Base-by-base conservation (phyloP, 1,284 basidiomycete species). In the Ustilago trichophora region DNA sequence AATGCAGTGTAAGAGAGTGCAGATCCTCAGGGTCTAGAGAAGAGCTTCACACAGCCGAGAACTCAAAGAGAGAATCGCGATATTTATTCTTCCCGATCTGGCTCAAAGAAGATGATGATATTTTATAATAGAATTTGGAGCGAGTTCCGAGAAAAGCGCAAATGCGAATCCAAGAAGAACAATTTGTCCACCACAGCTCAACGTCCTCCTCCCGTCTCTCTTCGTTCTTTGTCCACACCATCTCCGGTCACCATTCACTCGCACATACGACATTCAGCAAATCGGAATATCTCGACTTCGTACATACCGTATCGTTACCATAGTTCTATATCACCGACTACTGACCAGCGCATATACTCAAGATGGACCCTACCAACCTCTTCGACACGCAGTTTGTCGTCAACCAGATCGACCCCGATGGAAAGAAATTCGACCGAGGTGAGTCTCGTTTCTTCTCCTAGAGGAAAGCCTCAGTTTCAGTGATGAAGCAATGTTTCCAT, bases 381-480 rank as follows among this genome's bases (percentile, higher is more conserved):
- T 81, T 80, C 49, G 79, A 81, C 56, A 73, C 78, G 38, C 77
- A 79, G 43, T 80, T 81, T 36, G 65, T 72, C 50, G 69, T 81
- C 47, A 71, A 56, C 36, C 63, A 75, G 52, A 79, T 81, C 55
- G 79, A 81, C 45, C 79, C 79, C 12, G 82, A 95, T 80, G 95
- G 96, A 50, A 96, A 91, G 85, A 97, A 95, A 83, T 97, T 96
- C 75, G 94, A 97, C 83, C 85, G 94, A 89, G 94, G 94, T 94
- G 33, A 10, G 62, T 5, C 4, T 19, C 18, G 22, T 40, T 40
- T 15, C 37, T 26, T 11, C 19, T 13, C 13, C n/a, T n/a, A n/a
- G n/a, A n/a, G n/a, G n/a, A n/a, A n/a, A n/a, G n/a, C n/a, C n/a
- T n/a, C n/a, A n/a, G n/a, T n/a, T n/a, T n/a, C n/a, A n/a, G n/a